Evolutionary conservation across 1,284 basidiomycete species (phyloP).

Genomic region (Malassezia obtusa): DNA sequence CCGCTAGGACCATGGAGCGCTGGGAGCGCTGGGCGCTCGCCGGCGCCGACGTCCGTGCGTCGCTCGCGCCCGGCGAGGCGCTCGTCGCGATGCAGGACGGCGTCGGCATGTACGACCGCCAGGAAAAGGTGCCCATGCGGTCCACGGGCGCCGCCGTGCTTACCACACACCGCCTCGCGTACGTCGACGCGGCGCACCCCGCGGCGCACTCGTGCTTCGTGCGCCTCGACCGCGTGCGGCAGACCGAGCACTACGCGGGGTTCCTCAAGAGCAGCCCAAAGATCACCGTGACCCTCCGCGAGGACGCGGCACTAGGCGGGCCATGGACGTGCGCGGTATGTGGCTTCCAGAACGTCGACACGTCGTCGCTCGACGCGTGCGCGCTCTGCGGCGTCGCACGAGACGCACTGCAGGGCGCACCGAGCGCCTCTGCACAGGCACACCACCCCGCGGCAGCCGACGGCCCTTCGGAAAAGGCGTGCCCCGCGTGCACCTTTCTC

Average conservation of each 20-base stretch:
- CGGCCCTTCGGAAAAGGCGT: conserved; percentile 47
- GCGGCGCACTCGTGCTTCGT: conserved; percentile 50
- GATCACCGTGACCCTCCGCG: conserved; percentile 58
- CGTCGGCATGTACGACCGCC: conserved; percentile 51
- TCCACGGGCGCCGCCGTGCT: conserved; percentile 64
- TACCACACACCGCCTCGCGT: conserved; percentile 76
- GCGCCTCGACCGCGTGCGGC: conserved; percentile 58
- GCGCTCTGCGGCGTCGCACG: conserved; percentile 30
- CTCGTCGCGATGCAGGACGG: conserved; percentile 30
- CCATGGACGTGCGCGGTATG: conserved; percentile 40
- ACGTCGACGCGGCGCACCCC: conserved; percentile 60
- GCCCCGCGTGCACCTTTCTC: conserved; percentile 80
- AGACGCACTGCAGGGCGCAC: conserved; percentile 3
- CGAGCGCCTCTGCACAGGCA: neutral
- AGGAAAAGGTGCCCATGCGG: conserved; percentile 66
- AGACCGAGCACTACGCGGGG: conserved; percentile 82
- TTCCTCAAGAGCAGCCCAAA: conserved; percentile 84
- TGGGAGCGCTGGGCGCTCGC: conserved; percentile 8
- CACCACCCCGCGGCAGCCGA: neutral
- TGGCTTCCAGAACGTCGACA: conserved; percentile 22
- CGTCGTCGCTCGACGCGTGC: conserved; percentile 15
- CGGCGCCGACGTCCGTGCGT: neutral
- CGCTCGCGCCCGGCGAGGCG: conserved; percentile 27
- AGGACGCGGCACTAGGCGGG: neutral
- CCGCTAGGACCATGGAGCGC: neutral